These are phyloP conservation scores for Schwanniomyces vanrijiae DNA, from an alignment of 805 yeast species.

Conservation along the genomic window DNA sequence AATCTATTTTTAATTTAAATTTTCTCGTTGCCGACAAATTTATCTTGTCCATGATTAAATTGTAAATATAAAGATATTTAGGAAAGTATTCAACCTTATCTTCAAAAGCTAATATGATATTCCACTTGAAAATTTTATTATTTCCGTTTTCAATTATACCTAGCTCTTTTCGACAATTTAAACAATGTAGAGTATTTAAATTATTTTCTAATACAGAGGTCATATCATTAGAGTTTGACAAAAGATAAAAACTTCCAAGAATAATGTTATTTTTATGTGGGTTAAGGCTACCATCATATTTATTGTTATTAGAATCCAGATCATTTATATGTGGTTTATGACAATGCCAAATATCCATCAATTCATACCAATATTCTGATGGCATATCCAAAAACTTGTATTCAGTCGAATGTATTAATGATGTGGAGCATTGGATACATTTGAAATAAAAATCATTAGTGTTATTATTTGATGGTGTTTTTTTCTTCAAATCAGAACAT, in stretches of 20 bases:
- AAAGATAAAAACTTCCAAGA: conserved; percentile 59
- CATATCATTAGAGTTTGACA: conserved; percentile 27
- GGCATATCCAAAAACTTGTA: conserved; percentile 67
- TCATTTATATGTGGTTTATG: conserved; percentile 62
- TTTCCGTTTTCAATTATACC: conserved; percentile 36
- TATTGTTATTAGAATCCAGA: conserved; percentile 20
- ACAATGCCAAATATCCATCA: conserved; percentile 98
- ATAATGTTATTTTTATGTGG: conserved; percentile 46
- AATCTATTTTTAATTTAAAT: conserved; percentile 17
- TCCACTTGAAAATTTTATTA: conserved; percentile 56
- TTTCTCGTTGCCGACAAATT: conserved; percentile 39
- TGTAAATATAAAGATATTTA: conserved; percentile 37
- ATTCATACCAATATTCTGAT: conserved; percentile 88
- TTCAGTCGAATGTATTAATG: conserved; percentile 27
- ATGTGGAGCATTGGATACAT: conserved; percentile 31
- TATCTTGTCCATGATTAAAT: conserved; percentile 38
- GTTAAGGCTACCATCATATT: conserved; percentile 40
- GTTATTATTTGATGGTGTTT: conserved; percentile 26
- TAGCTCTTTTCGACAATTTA: conserved; percentile 31
- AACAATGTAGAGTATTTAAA: conserved; percentile 26
- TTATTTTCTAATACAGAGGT: neutral
- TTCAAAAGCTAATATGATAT: conserved; percentile 29
- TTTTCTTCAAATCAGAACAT: conserved; percentile 34
- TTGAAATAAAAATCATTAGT: conserved; percentile 25
- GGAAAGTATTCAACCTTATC: conserved; percentile 25